These are phyloP conservation scores for Citrus mangshanensis DNA, from an alignment of 345 rosid species.

Conservation along the genomic window DNA sequence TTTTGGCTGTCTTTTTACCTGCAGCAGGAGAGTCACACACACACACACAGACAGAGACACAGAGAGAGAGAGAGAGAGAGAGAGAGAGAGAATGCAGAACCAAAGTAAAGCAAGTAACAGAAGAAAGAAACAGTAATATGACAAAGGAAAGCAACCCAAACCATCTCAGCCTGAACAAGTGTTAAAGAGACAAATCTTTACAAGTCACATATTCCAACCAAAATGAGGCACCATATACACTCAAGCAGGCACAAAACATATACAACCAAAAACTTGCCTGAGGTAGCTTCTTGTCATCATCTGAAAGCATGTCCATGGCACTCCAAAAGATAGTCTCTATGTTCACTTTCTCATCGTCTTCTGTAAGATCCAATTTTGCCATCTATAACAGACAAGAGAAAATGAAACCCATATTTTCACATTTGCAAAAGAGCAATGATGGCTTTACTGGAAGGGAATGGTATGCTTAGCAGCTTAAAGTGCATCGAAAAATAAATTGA, in stretches of 20 bases:
- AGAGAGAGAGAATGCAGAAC: not conserved
- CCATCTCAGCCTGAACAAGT: not conserved
- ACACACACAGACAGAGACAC: no score
- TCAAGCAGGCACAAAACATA: not conserved
- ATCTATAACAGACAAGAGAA: conserved; percentile 41
- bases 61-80: not conserved
- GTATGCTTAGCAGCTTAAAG: not conserved
- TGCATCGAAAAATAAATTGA: not conserved
- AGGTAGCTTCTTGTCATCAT: conserved; percentile 97
- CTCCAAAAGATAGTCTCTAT: conserved; percentile 87
- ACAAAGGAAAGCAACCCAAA: not conserved
- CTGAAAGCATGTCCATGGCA: conserved; percentile 97
- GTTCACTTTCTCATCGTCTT: conserved; percentile 81
- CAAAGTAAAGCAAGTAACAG: not conserved
- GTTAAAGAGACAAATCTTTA: not conserved
- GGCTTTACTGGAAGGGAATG: not conserved
- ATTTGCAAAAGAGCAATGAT: not conserved
- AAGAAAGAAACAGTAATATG: not conserved
- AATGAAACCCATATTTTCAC: not conserved
- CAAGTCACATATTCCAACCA: not conserved
- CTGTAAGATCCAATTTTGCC: conserved; percentile 94
- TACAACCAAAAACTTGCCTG: conserved; percentile 61
- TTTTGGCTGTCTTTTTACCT: not conserved
- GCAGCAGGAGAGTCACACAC: not conserved
- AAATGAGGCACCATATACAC: not conserved